phyloP scores from a whole-genome alignment of 305 asterid genomes.

The Rubia tinctorum region DNA sequence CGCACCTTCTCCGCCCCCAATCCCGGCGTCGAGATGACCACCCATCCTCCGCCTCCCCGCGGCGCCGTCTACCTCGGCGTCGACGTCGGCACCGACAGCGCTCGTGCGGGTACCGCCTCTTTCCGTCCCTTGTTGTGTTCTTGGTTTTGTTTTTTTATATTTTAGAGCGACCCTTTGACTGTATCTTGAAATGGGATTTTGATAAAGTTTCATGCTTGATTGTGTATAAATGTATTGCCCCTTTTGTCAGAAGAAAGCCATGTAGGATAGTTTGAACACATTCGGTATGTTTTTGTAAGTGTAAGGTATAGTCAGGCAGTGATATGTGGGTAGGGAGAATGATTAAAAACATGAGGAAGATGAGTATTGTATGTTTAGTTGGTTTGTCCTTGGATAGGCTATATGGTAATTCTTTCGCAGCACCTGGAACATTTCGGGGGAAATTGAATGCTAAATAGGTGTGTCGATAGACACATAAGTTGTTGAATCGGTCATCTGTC shows the following conservation, averaged over 20 bases:
- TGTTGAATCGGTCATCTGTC: too few relatives aligned
- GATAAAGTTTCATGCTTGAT: too few relatives aligned
- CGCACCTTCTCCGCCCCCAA: constrained; percentile 18
- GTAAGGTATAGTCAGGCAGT: not conserved
- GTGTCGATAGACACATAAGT: too few relatives aligned
- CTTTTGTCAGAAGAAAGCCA: too few relatives aligned
- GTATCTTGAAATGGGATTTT: not conserved
- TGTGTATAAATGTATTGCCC: too few relatives aligned
- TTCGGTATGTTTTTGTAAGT: not conserved
- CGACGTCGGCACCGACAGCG: constrained; percentile 98
- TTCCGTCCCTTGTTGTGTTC: constrained; percentile 8
- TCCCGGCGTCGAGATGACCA: constrained; percentile 53
- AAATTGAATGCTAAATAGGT: too few relatives aligned
- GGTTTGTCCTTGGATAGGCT: too few relatives aligned
- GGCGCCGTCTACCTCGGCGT: constrained; percentile 79
- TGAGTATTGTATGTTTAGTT: not conserved
- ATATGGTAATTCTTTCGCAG: too few relatives aligned
- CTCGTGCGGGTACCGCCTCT: constrained; percentile 75
- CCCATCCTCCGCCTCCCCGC: constrained; percentile 35
- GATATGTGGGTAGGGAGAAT: not conserved
- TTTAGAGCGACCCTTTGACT: not conserved
- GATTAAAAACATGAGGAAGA: constrained; percentile 1
- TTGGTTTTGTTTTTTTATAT: not conserved
- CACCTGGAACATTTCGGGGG: too few relatives aligned
- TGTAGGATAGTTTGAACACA: not conserved